These are phyloP conservation scores for Leavenworthia alabamica DNA, from an alignment of 345 rosid genomes.

Conservation along the genomic window DNA sequence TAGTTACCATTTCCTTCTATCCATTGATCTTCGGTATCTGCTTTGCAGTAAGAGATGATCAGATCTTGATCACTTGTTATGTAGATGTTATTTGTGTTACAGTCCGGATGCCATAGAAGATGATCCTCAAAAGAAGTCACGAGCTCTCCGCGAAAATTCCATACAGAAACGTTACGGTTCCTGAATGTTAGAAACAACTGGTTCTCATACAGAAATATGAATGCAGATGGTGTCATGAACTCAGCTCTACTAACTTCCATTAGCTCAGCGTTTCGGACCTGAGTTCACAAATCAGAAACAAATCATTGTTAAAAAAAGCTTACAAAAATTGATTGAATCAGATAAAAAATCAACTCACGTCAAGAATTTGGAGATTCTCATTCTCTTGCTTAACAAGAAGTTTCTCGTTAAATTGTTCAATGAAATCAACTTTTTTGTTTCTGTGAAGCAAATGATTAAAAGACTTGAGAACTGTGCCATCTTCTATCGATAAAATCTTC, in stretches of 20 bases:
- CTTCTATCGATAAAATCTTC: conserved; percentile 90
- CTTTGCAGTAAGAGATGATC: conserved; percentile 96
- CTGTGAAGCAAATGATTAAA: conserved; percentile 89
- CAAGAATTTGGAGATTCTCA: conserved; percentile 97
- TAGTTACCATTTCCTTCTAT: conserved; percentile 75
- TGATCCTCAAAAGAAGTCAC: conserved; percentile 99
- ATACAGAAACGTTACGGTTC: conserved; percentile 77
- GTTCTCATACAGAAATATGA: conserved; percentile 88
- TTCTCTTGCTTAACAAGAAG: conserved; percentile 98
- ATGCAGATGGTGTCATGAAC: conserved; percentile 95
- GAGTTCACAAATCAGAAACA: conserved; percentile 5
- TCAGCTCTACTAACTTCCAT: conserved; percentile 75
- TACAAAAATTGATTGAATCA: neutral
- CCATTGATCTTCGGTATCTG: conserved; percentile 84
- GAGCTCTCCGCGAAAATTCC: conserved; percentile 96
- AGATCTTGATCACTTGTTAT: conserved; percentile 98
- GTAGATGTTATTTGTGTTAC: conserved; percentile 92
- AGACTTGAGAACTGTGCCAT: conserved; percentile 89
- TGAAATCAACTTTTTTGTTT: conserved; percentile 95
- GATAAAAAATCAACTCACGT: conserved; percentile 43
- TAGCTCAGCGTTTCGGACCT: conserved; percentile 77
- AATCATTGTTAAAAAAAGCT: neutral
- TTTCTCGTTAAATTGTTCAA: conserved; percentile 95
- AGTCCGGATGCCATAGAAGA: conserved; percentile 91
- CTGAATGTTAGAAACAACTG: conserved; percentile 92